phyloP scores from a whole-genome alignment of 73 alveolate species.

The Chromera velia region DNA sequence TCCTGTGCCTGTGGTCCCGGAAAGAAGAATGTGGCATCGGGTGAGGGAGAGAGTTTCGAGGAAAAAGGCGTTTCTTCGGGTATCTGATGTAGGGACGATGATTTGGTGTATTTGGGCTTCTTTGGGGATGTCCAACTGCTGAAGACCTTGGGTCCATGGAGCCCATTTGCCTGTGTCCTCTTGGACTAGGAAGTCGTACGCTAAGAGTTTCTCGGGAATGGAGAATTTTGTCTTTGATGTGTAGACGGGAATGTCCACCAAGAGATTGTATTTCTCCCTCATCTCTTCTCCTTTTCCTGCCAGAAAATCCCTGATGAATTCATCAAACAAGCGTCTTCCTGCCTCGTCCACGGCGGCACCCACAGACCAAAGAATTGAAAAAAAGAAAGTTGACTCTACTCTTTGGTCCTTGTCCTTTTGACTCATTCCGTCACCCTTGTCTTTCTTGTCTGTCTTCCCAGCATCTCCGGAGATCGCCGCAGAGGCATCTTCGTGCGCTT shows the following conservation, averaged over 20 bases:
- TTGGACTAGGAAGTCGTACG: conserved; percentile 75
- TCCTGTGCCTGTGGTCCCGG: conserved; percentile 97
- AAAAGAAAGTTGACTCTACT: conserved; percentile 18
- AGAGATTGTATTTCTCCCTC: too few relatives aligned
- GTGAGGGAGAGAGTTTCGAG: conserved; percentile 71
- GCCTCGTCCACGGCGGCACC: conserved; percentile 95
- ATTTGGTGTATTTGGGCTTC: conserved; percentile 68
- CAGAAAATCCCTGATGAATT: conserved; percentile 61
- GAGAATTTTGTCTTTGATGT: too few relatives aligned
- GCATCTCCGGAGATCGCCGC: too few relatives aligned
- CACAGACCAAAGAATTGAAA: conserved; percentile 85
- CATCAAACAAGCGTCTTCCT: conserved; percentile 80
- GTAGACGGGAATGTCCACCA: too few relatives aligned
- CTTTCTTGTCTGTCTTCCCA: too few relatives aligned
- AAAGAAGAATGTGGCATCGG: conserved; percentile 80
- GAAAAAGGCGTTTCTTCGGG: conserved; percentile 85
- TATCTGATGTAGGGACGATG: conserved; percentile 94
- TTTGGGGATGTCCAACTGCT: conserved; percentile 57
- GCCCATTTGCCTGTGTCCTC: conserved; percentile 75
- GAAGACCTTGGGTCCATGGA: conserved; percentile 74
- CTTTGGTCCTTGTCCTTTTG: background rate
- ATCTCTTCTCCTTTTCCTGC: too few relatives aligned
- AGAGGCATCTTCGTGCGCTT: too few relatives aligned
- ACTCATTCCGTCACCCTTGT: too few relatives aligned
- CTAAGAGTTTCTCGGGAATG: conserved; percentile 67